Conservation (phyloP, 805 yeast species). For the Scheffersomyces lignosus region DNA sequence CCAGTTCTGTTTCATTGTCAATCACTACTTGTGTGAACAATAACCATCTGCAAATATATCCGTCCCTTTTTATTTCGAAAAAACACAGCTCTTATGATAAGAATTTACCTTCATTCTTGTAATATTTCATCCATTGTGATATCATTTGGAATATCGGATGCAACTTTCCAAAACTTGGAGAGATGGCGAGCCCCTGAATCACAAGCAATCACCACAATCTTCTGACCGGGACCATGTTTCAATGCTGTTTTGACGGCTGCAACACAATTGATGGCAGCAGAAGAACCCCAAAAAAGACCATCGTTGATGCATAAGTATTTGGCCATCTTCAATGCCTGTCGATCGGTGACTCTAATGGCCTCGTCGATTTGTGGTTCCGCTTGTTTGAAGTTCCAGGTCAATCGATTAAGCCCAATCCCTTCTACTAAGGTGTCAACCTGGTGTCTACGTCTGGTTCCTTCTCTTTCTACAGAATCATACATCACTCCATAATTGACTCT, state of each 20-base stretch:
- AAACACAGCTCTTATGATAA: too few relatives aligned
- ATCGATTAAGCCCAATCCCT: constrained; percentile 88
- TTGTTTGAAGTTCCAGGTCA: constrained; percentile 75
- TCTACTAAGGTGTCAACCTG: constrained; percentile 95
- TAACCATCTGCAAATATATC: too few relatives aligned
- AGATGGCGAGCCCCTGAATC: constrained; percentile 90
- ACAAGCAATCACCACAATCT: constrained; percentile 82
- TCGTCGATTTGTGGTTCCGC: constrained; percentile 76
- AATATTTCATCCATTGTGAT: constrained; percentile 37
- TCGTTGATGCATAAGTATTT: constrained; percentile 75
- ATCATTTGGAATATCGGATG: constrained; percentile 38
- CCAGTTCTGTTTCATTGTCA: too few relatives aligned
- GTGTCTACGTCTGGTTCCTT: constrained; percentile 91
- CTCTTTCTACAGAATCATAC: constrained; percentile 86
- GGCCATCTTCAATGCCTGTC: constrained; percentile 87
- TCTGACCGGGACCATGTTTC: constrained; percentile 54
- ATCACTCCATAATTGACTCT: constrained; percentile 87
- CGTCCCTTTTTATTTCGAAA: too few relatives aligned
- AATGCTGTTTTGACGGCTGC: constrained; percentile 68
- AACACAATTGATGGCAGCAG: constrained; percentile 92
- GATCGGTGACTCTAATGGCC: constrained; percentile 76
- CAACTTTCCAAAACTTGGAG: constrained; percentile 88
- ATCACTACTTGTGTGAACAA: too few relatives aligned
- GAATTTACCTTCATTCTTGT: too few relatives aligned
- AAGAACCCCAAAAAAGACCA: constrained; percentile 89